Conservation (phyloP, 192 early-diverging fungal genomes). For the Mortierella antarctica region DNA sequence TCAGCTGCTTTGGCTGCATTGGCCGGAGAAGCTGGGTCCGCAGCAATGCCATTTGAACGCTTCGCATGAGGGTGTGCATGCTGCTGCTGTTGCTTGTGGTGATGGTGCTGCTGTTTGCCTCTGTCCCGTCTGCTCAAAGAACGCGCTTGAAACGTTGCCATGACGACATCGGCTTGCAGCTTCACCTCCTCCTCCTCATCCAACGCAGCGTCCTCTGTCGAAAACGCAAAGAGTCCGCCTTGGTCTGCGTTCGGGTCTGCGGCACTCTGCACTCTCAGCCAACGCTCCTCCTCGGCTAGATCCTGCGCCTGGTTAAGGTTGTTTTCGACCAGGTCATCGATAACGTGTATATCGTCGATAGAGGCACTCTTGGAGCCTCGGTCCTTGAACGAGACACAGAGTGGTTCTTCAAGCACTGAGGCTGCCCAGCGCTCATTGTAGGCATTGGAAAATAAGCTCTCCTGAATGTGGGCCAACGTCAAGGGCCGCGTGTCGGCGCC, state of each 20-base stretch:
- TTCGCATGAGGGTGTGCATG: background rate
- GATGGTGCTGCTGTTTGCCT: slow-evolving; percentile 33
- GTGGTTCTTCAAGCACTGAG: slow-evolving; percentile 9
- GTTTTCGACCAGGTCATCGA: slow-evolving; percentile 14
- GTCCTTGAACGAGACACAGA: slow-evolving; percentile 33
- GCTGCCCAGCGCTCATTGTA: slow-evolving; percentile 25
- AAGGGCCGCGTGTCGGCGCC: background rate
- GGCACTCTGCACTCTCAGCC: slow-evolving; percentile 10
- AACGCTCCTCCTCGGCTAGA: slow-evolving; percentile 6
- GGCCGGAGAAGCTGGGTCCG: background rate
- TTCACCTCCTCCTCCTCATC: background rate
- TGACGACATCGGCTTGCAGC: slow-evolving; percentile 1
- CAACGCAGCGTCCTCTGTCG: background rate
- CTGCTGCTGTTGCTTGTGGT: slow-evolving; percentile 13
- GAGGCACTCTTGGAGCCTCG: slow-evolving; percentile 8
- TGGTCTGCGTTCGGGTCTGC: slow-evolving; percentile 1
- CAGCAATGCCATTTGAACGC: background rate
- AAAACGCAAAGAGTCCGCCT: slow-evolving; percentile 4
- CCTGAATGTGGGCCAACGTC: slow-evolving; percentile 1
- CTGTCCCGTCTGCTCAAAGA: slow-evolving; percentile 26
- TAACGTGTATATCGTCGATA: slow-evolving; percentile 14
- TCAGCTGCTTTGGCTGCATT: background rate
- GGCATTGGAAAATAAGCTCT: slow-evolving; percentile 8
- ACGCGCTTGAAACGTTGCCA: slow-evolving; percentile 5
- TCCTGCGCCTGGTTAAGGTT: background rate